These are phyloP conservation scores for Lagerstroemia speciosa DNA, from an alignment of 345 rosid species.

Conservation along the genomic window DNA sequence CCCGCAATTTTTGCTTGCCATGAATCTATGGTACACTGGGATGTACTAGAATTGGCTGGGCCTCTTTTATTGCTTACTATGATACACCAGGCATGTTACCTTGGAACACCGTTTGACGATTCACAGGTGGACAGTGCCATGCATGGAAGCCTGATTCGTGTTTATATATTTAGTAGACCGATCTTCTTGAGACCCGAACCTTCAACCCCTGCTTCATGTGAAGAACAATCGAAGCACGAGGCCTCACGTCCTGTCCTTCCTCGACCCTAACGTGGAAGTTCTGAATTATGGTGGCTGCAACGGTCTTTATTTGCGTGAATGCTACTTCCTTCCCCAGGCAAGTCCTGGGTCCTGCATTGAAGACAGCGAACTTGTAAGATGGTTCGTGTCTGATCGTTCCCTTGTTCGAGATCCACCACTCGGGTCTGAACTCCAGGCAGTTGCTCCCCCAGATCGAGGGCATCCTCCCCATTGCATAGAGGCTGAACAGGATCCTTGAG, in stretches of 20 bases:
- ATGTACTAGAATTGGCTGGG: no score
- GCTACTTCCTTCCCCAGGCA: slow-evolving; percentile 28
- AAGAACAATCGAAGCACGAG: slow-evolving; percentile 16
- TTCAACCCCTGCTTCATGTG: slow-evolving; percentile 28
- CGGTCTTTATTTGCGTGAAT: slow-evolving; percentile 22
- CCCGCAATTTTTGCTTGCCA: no score
- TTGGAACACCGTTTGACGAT: no score
- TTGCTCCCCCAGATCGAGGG: slow-evolving; percentile 23
- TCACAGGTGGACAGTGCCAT: no score
- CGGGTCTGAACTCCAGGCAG: slow-evolving; percentile 28
- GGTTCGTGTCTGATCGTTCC: slow-evolving; percentile 27
- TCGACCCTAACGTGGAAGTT: slow-evolving; percentile 15
- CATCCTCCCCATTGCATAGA: slow-evolving; percentile 31
- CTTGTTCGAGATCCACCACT: slow-evolving; percentile 23
- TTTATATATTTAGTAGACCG: neutral
- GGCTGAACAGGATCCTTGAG: slow-evolving; percentile 10
- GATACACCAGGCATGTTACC: no score
- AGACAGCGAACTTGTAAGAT: slow-evolving; percentile 20
- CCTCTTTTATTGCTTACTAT: no score
- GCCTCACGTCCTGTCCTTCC: slow-evolving; percentile 18
- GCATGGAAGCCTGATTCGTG: no score
- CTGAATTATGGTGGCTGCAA: slow-evolving; percentile 13
- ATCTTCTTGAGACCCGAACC: slow-evolving; percentile 13
- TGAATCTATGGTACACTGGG: no score
- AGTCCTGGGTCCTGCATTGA: slow-evolving; percentile 28